A percentile compares a stretch with the other conserved stretches of the same genome.
These are phyloP conservation scores for Cicer cuneatum DNA, from an alignment of 306 rosid genomes.

Conservation along the genomic window DNA sequence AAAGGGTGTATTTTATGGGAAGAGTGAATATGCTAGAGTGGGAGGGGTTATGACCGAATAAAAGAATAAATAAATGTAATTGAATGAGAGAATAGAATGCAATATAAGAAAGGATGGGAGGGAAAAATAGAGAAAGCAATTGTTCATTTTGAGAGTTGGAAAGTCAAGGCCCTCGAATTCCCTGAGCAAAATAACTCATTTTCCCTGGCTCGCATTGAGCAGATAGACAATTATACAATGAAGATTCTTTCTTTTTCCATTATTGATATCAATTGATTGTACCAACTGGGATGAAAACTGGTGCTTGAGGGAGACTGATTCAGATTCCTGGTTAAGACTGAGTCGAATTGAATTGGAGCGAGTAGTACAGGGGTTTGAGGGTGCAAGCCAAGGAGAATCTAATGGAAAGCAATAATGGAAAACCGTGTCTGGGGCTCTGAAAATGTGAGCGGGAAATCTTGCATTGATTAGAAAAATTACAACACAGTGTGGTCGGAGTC, in stretches of 20 bases:
- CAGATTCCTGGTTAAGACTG: not conserved
- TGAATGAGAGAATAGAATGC: not conserved
- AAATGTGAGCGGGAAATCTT: not conserved
- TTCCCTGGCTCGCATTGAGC: not conserved
- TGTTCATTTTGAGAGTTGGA: not conserved
- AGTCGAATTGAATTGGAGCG: not conserved
- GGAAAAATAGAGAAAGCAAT: not conserved
- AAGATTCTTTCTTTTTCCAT: not conserved
- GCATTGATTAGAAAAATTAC: not conserved
- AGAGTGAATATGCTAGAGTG: slow-evolving; percentile 13
- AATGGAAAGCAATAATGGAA: not conserved
- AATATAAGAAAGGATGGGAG: not conserved
- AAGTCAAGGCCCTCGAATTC: not conserved
- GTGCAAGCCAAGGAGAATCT: not conserved
- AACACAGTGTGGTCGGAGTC: not conserved
- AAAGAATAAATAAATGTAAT: not conserved
- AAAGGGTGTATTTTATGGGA: not conserved
- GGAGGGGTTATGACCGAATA: not conserved
- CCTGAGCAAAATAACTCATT: not conserved
- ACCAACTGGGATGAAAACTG: no score
- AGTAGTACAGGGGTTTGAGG: not conserved
- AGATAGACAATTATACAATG: not conserved
- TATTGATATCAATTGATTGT: no score
- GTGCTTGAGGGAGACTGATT: not conserved
- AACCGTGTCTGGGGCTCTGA: not conserved